Percentiles rank a stretch among this genome's conserved stretches.
Conservation (phyloP, 2,329 filamentous ascomycete genomes). For the Alternaria arbusti region DNA sequence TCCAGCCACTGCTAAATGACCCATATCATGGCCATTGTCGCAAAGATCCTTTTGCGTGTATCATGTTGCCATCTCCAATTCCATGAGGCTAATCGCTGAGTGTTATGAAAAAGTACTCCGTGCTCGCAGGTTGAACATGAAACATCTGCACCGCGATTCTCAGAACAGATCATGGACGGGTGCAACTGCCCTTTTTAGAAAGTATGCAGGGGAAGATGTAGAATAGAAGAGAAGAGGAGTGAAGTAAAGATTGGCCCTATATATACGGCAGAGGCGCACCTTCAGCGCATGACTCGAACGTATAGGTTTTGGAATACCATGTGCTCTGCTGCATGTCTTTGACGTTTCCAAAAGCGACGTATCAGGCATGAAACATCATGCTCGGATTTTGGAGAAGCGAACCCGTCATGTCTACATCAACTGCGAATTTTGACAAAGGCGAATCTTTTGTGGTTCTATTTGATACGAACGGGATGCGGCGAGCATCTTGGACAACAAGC, state of each 20-base stretch:
- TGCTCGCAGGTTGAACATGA: background rate
- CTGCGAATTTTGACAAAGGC: background rate
- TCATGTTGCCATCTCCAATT: background rate
- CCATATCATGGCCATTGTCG: background rate
- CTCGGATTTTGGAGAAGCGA: background rate
- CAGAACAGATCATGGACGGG: background rate
- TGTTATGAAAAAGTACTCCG: background rate
- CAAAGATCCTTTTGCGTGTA: background rate
- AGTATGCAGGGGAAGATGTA: background rate
- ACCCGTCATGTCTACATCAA: background rate
- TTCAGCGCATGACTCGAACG: background rate
- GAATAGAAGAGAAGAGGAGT: background rate
- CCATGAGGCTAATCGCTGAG: background rate
- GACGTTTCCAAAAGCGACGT: background rate
- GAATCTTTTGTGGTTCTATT: background rate
- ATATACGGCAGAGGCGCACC: background rate
- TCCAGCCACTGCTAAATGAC: background rate
- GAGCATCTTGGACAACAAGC: background rate
- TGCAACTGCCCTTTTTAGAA: rapidly evolving
- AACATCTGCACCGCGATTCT: background rate
- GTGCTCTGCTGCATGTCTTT: background rate
- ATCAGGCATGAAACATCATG: background rate
- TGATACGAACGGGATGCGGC: background rate
- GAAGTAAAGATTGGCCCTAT: background rate
- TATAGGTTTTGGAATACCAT: background rate